Percentiles rank a stretch among this genome's conserved stretches.
Evolutionary conservation across 169 alveolate genomes (phyloP).

Genomic region (Plasmodium yoelii): DNA sequence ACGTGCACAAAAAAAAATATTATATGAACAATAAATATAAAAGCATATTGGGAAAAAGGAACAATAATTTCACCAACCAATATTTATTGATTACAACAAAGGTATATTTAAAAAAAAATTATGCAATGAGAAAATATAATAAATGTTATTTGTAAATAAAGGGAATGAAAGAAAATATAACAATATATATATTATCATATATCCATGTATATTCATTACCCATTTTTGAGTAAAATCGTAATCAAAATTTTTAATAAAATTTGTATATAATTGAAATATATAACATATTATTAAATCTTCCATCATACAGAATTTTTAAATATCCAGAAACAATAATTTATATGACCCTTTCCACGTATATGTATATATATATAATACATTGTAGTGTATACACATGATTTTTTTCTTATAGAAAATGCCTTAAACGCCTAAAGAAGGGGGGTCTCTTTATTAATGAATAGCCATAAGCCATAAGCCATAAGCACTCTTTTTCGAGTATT

Average conservation of each 20-base stretch:
- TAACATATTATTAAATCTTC: neutral
- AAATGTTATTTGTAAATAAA: too few species aligned
- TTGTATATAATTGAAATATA: neutral
- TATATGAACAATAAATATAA: too few species aligned
- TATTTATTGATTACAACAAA: too few species aligned
- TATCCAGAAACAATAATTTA: neutral
- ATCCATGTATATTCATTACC: too few species aligned
- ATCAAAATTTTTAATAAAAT: neutral
- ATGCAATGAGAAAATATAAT: too few species aligned
- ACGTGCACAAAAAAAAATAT: too few species aligned
- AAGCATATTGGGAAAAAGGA: too few species aligned
- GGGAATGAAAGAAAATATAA: too few species aligned
- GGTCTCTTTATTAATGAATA: conserved; percentile 7
- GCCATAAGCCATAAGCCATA: neutral
- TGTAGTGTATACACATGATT: neutral
- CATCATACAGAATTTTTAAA: neutral
- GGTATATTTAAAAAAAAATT: too few species aligned
- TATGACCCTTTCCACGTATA: neutral
- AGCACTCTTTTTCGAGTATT: neutral
- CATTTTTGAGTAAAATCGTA: too few species aligned
- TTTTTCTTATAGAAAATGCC: conserved; percentile 8
- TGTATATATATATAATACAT: conserved; percentile 2
- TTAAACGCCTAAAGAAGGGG: neutral
- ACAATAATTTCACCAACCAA: too few species aligned
- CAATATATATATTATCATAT: too few species aligned